Evolutionary conservation across 176 grass and related monocot species (phyloP).

Genomic region (Alloteropsis semialata): DNA sequence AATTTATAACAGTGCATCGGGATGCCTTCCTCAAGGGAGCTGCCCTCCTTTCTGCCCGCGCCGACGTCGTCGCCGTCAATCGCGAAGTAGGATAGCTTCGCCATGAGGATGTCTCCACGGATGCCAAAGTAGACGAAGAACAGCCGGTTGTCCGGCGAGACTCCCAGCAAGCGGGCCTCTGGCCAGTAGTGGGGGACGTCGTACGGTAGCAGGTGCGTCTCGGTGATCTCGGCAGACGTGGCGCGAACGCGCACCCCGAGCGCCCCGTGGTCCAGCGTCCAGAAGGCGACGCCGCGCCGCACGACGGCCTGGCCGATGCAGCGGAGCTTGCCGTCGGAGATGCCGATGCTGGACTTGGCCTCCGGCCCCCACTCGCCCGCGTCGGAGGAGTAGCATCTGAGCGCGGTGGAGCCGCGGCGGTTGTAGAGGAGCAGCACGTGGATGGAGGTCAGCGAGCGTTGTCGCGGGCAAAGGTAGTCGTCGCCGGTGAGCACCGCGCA

Average conservation of each 20-base stretch:
- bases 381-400: constrained; percentile 26
- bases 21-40: neutral
- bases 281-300: neutral
- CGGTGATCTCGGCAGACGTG: too few species aligned
- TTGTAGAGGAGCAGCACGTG: constrained; percentile 14
- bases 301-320: neutral
- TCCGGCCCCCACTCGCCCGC: neutral
- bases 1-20: fast-evolving
- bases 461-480: too few species aligned
- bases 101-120: neutral
- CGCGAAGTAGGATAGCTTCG: neutral
- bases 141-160: constrained; percentile 43
- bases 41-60: neutral
- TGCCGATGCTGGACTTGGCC: neutral
- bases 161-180: constrained; percentile 27
- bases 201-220: constrained; percentile 22
- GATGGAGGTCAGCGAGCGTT: too few species aligned
- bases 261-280: neutral
- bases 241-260: neutral
- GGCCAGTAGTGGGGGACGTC: neutral
- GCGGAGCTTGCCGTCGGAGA: neutral
- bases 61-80: neutral
- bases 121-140: neutral
- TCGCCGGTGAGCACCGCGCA: too few species aligned
- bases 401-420: neutral